Conservation (phyloP, 805 yeast species). For the Wickerhamiella qilinensis region DNA sequence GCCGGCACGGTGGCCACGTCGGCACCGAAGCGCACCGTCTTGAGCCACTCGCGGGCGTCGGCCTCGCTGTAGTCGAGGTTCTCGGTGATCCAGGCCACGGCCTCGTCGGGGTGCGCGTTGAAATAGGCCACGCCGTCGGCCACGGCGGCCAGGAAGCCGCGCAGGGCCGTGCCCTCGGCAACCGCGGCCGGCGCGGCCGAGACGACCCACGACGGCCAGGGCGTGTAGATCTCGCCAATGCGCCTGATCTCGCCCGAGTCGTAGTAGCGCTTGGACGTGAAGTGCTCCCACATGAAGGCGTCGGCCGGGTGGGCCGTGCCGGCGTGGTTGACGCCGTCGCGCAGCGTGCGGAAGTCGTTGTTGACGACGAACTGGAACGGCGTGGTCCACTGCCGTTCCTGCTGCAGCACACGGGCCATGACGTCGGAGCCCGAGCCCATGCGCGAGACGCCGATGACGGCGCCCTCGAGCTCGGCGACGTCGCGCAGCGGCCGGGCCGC, state of each 20-base stretch:
- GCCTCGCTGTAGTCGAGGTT: conserved; percentile 60
- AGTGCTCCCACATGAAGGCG: conserved; percentile 93
- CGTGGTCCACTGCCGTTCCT: conserved; percentile 33
- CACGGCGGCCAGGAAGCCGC: conserved; percentile 35
- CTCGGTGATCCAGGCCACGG: conserved; percentile 43
- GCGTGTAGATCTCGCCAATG: conserved; percentile 81
- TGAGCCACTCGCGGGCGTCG: conserved; percentile 71
- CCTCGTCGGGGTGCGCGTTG: conserved; percentile 41
- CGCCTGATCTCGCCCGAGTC: conserved; percentile 64
- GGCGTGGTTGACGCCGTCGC: conserved; percentile 59
- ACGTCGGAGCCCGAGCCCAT: conserved; percentile 87
- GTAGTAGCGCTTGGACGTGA: conserved; percentile 74
- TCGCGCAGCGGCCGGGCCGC: conserved; percentile 37
- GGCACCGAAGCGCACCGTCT: conserved; percentile 51
- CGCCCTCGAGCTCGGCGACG: conserved; percentile 35
- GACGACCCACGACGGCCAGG: conserved; percentile 94
- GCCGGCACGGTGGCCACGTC: conserved; percentile 34
- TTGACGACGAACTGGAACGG: conserved; percentile 36
- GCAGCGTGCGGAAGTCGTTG: conserved; percentile 54
- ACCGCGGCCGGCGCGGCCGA: conserved; percentile 32
- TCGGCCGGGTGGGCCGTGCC: conserved; percentile 37
- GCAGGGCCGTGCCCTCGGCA: conserved; percentile 19
- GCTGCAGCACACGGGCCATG: conserved; percentile 74
- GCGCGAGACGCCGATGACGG: conserved; percentile 62
- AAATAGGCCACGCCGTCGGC: conserved; percentile 57